These are phyloP conservation scores for Populus pruinosa DNA, from an alignment of 345 rosid genomes.

Conservation along the genomic window DNA sequence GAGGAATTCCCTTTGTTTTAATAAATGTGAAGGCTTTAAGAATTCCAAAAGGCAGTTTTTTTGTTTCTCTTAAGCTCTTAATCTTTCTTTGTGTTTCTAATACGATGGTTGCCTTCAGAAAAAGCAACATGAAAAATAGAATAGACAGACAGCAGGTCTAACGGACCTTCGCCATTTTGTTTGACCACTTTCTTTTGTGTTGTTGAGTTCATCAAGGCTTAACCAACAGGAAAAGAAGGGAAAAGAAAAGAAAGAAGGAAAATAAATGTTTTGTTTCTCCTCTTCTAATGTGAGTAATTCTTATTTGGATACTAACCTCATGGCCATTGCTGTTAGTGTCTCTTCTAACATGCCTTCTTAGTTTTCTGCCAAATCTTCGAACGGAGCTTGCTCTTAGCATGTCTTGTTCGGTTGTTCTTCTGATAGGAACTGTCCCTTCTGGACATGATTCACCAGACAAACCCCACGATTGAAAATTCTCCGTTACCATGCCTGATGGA, in stretches of 20 bases:
- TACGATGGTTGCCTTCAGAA: conserved; percentile 12
- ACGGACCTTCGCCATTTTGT: conserved; percentile 24
- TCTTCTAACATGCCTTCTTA: conserved; percentile 56
- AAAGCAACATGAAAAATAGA: conserved; percentile 23
- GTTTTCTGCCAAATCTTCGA: conserved; percentile 64
- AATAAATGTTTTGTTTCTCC: neutral
- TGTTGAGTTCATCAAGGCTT: conserved; percentile 17
- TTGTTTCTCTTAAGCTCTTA: conserved; percentile 25
- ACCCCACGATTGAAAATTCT: conserved; percentile 75
- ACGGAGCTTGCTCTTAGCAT: conserved; percentile 72
- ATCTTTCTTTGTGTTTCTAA: conserved; percentile 10
- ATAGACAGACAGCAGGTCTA: conserved; percentile 11
- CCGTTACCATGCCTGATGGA: conserved; percentile 24
- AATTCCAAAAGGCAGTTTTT: conserved; percentile 22
- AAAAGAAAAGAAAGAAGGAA: neutral
- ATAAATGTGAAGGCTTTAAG: neutral
- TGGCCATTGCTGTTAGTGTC: conserved; percentile 80
- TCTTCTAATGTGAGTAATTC: neutral
- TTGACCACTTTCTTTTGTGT: conserved; percentile 32
- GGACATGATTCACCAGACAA: conserved; percentile 76
- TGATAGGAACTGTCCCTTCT: conserved; percentile 83
- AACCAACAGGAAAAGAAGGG: neutral
- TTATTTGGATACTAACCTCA: conserved; percentile 50
- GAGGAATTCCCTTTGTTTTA: neutral
- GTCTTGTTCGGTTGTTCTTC: conserved; percentile 86